Conservation (phyloP, 2,329 filamentous ascomycete species). For the Lachnellula suecica region DNA sequence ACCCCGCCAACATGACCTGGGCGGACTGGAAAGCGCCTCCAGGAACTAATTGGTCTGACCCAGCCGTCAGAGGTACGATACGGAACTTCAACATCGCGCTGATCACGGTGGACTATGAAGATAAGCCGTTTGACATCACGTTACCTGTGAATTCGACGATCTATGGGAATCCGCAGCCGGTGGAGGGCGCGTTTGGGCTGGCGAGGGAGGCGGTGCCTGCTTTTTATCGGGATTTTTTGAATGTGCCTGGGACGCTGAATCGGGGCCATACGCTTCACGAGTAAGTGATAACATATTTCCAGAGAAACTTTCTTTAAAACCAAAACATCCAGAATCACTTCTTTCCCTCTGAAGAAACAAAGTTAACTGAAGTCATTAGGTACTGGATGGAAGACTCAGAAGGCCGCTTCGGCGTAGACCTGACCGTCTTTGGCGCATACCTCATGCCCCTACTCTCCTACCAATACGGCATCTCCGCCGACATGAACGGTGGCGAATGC, state of each 20-base stretch:
- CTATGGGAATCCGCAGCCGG: constrained; percentile 15
- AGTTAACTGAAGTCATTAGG: background rate
- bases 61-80: constrained; percentile 9
- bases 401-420: constrained; percentile 16
- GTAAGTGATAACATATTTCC: background rate
- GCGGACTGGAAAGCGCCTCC: constrained; percentile 11
- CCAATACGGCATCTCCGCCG: constrained; percentile 13
- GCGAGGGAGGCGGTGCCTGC: constrained; percentile 8
- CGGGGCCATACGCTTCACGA: constrained; percentile 17
- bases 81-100: constrained; percentile 20
- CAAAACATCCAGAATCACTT: too few relatives aligned
- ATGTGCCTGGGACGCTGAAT: constrained; percentile 13
- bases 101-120: constrained; percentile 12
- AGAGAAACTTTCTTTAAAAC: background rate
- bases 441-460: constrained; percentile 9
- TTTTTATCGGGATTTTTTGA: constrained; percentile 17
- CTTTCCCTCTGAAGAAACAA: background rate
- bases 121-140: constrained; percentile 10
- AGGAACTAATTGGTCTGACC: constrained; percentile 14
- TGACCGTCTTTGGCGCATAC: constrained; percentile 15
- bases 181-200: constrained; percentile 1
- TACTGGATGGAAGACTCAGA: constrained; percentile 18
- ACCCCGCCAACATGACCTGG: constrained; percentile 10
- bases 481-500: constrained; percentile 10
- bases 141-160: constrained; percentile 10